Evolutionary conservation across 129 eudicot species (phyloP).

Genomic region (Artemisia tridentata): DNA sequence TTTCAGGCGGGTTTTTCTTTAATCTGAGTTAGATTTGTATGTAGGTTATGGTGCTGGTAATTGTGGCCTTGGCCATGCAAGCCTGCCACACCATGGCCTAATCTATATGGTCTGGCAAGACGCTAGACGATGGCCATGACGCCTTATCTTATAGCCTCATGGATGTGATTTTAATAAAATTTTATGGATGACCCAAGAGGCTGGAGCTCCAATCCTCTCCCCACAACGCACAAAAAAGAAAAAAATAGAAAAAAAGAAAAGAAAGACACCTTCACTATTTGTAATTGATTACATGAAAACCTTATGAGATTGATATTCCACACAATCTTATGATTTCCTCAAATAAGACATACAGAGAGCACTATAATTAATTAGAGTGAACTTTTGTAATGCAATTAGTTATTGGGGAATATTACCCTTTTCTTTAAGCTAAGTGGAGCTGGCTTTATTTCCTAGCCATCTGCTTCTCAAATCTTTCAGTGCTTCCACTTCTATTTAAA

Average conservation of each 20-base stretch:
- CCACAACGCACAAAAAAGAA: not conserved
- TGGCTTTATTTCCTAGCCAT: slow-evolving; percentile 45
- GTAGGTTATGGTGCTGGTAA: not conserved
- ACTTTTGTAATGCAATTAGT: slow-evolving; percentile 17
- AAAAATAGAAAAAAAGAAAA: not conserved
- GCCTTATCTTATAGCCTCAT: too few species aligned
- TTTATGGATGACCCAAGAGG: not conserved
- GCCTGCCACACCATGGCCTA: not conserved
- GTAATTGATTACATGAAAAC: slow-evolving; percentile 4
- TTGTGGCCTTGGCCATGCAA: not conserved
- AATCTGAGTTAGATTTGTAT: not conserved
- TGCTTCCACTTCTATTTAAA: slow-evolving; percentile 48
- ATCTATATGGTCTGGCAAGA: not conserved
- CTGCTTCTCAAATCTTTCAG: slow-evolving; percentile 39
- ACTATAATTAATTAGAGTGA: slow-evolving; percentile 10
- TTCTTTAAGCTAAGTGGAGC: slow-evolving; percentile 27
- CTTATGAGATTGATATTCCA: slow-evolving; percentile 17
- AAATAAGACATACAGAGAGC: slow-evolving; percentile 19
- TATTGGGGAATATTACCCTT: slow-evolving; percentile 29
- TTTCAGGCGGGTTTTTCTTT: not conserved
- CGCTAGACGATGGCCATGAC: too few species aligned
- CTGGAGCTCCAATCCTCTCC: not conserved
- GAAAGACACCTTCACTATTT: not conserved
- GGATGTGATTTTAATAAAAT: too few species aligned
- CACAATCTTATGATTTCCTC: slow-evolving; percentile 21